Conservation (phyloP, 768 basidiomycete genomes). For the Boletus tomentosulus region DNA sequence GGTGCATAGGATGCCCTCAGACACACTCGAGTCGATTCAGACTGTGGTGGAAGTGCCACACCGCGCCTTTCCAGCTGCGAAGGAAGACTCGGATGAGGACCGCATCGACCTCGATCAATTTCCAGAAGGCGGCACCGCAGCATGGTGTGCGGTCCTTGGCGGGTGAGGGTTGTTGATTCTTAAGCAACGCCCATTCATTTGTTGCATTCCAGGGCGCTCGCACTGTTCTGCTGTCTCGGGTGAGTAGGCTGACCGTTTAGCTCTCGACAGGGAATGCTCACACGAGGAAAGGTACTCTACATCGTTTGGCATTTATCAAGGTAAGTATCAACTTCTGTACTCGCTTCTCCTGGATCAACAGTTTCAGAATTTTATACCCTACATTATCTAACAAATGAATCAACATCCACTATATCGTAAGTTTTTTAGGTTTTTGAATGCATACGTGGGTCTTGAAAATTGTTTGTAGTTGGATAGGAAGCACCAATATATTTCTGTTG, state of each 20-base stretch:
- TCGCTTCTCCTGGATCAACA: no score
- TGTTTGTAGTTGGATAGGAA: constrained; percentile 40
- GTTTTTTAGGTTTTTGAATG: constrained; percentile 4
- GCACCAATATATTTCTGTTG: constrained; percentile 35
- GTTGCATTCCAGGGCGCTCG: constrained; percentile 22
- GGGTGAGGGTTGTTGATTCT: constrained; percentile 8
- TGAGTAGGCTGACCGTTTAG: constrained; percentile 15
- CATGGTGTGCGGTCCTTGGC: constrained; percentile 17
- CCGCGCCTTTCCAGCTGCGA: not conserved
- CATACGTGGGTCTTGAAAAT: not conserved
- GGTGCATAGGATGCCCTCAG: constrained; percentile 2
- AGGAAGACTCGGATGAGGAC: not conserved
- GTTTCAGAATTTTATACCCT: no score
- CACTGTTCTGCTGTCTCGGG: constrained; percentile 34
- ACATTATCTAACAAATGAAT: no score
- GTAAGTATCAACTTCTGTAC: constrained; percentile 27
- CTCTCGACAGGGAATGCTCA: not conserved
- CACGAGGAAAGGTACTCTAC: constrained; percentile 24
- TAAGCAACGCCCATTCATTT: not conserved
- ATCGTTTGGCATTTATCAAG: constrained; percentile 41
- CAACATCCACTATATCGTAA: constrained; percentile 2
- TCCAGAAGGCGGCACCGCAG: constrained; percentile 14
- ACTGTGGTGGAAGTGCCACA: not conserved
- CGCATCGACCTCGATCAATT: constrained; percentile 6
- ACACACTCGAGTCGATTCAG: not conserved